Percentiles rank a stretch among this genome's conserved stretches.
phyloP scores from a whole-genome alignment of 352 stramenopile genomes.

The Globisporangium cystogenes region DNA sequence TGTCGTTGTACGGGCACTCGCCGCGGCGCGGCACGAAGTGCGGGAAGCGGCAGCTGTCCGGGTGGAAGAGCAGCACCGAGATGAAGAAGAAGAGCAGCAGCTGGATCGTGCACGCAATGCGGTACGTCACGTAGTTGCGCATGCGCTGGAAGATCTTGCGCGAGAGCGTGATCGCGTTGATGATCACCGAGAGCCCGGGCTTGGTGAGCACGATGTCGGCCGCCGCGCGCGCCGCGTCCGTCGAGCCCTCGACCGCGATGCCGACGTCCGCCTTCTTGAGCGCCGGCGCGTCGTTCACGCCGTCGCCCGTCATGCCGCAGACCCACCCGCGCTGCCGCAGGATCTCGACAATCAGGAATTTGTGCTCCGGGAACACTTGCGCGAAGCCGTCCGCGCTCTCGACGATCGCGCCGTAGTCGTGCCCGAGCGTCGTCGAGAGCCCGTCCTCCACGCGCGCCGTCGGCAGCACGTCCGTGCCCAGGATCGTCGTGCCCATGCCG shows the following conservation, averaged over 20 bases:
- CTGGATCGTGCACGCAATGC: constrained; percentile 89
- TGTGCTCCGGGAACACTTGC: constrained; percentile 91
- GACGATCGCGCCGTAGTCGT: constrained; percentile 82
- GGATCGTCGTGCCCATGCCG: constrained; percentile 86
- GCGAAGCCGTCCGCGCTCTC: constrained; percentile 93
- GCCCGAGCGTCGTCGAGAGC: constrained; percentile 38
- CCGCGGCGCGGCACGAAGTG: constrained; percentile 55
- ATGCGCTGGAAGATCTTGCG: constrained; percentile 94
- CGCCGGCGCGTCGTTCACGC: constrained; percentile 98
- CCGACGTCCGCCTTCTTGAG: constrained; percentile 70
- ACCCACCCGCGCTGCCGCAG: constrained; percentile 74
- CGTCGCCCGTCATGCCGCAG: constrained; percentile 97
- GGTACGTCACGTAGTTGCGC: constrained; percentile 93
- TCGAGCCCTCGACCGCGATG: constrained; percentile 80
- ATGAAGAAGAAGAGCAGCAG: constrained; percentile 94
- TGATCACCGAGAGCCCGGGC: constrained; percentile 89
- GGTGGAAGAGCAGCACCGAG: constrained; percentile 86
- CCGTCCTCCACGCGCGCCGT: constrained; percentile 55
- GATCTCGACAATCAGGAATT: constrained; percentile 88
- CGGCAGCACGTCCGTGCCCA: constrained; percentile 72
- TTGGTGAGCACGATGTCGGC: constrained; percentile 94
- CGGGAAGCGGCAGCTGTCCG: constrained; percentile 63
- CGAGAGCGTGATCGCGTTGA: constrained; percentile 87
- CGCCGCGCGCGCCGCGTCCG: constrained; percentile 84
- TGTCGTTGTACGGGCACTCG: constrained; percentile 47